Evolutionary conservation across 2,329 filamentous ascomycete species (phyloP), one percentile per base, ranked within the genome.

Genomic region (Ascochyta lentis): DNA sequence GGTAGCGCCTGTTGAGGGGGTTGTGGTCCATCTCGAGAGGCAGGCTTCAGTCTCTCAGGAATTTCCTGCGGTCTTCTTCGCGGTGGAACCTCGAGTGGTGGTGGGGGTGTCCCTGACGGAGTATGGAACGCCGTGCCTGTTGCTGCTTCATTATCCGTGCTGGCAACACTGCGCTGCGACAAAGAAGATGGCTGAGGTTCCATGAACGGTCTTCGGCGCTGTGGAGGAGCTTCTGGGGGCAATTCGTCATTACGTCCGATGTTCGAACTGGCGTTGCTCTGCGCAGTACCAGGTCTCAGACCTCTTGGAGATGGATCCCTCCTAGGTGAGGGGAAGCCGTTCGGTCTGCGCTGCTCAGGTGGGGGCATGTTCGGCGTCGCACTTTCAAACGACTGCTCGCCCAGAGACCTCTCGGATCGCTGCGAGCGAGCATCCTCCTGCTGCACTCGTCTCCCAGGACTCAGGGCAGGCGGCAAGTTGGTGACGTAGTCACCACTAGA

Each of bases 141-240:
- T 9, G 64, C 61, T 50, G 56, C 56, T 16, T 67, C 67, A 35
- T 56, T 57, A 4, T 58, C 60, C 45, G 66, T 63, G 46, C 63
- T 72, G 41, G 53, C 64, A n/a, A 63, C 38, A 53, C 66, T 72
- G 13, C 62, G 58, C 49, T 70, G 65, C 5, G 69, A 70, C 27
- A 58, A 42, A 13, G 69, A 64, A 24, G 71, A 68, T 26, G 67
- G 63, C 9, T 68, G 59, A n/a, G 67, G 81, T 56, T 88, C 84
- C 85, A 90, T 89, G 0, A 87, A 86, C 2, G 88, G 88, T 44
- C 88, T 78, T 70, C 83, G 86, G 58, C 88, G 80, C 63, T 89
- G 86, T 0, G 88, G 88, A 1, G 73, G 70, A 34, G 72, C 69
- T 29, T 73, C 71, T 47, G 61, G 54, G 8, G 60, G 49, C 44